These are phyloP conservation scores for Aspergillus arachidicola DNA, from an alignment of 2,329 filamentous ascomycete genomes.

Conservation along the genomic window DNA sequence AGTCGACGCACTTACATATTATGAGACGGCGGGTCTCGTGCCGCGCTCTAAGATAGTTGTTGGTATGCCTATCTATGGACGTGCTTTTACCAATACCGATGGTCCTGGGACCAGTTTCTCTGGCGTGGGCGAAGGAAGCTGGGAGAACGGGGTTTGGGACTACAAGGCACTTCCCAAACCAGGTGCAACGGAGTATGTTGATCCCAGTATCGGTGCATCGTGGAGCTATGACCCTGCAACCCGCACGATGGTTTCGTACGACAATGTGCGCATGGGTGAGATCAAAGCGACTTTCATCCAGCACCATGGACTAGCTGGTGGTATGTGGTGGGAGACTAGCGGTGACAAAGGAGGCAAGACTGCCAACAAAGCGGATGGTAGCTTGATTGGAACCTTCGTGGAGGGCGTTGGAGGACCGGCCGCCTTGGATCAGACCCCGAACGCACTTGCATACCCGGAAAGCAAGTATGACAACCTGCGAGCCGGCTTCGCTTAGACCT, in stretches of 20 bases:
- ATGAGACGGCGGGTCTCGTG: slow-evolving; percentile 64
- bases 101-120: slow-evolving; percentile 72
- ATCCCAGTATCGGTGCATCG: slow-evolving; percentile 67
- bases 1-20: slow-evolving; percentile 68
- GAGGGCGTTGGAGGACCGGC: slow-evolving; percentile 37
- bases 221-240: slow-evolving; percentile 72
- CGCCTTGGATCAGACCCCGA: slow-evolving; percentile 38
- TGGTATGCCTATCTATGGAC: slow-evolving; percentile 96
- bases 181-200: slow-evolving; percentile 65
- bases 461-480: slow-evolving; percentile 45
- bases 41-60: slow-evolving; percentile 73
- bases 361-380: slow-evolving; percentile 48
- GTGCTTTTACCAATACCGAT: slow-evolving; percentile 78
- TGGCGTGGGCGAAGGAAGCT: slow-evolving; percentile 73
- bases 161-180: slow-evolving; percentile 79
- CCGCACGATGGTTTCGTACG: slow-evolving; percentile 75
- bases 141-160: slow-evolving; percentile 85
- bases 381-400: slow-evolving; percentile 65
- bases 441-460: slow-evolving; percentile 42
- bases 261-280: slow-evolving; percentile 61
- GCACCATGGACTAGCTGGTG: slow-evolving; percentile 71
- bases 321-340: slow-evolving; percentile 95
- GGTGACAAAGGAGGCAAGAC: slow-evolving; percentile 66
- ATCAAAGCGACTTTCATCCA: slow-evolving; percentile 73
- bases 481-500: slow-evolving; percentile 27